Conservation (phyloP, 2,329 filamentous ascomycete species). For the Pseudovirgaria hyperparasitica region DNA sequence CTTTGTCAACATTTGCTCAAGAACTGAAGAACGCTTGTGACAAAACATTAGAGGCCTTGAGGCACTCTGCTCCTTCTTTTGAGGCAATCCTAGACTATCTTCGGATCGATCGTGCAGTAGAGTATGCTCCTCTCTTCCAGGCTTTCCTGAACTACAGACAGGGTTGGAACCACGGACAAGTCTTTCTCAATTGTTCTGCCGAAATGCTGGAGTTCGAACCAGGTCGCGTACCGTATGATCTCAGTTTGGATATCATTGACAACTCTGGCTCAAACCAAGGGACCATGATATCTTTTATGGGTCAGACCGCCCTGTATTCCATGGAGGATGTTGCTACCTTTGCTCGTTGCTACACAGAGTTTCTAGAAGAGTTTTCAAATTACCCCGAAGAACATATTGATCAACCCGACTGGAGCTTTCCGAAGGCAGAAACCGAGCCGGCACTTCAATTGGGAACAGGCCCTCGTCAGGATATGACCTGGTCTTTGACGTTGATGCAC, state of each 20-base stretch:
- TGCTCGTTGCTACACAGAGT: neutral
- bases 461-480: no score
- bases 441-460: conserved; percentile 1
- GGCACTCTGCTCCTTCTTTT: conserved; percentile 18
- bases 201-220: neutral
- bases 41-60: conserved; percentile 11
- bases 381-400: neutral
- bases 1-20: conserved; percentile 10
- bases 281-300: conserved; percentile 1
- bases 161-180: neutral
- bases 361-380: conserved; percentile 1
- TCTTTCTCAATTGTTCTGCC: neutral
- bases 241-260: conserved; percentile 4
- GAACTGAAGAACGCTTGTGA: conserved; percentile 7
- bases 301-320: conserved; percentile 4
- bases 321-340: conserved; percentile 1
- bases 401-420: neutral
- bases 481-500: neutral
- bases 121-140: conserved; percentile 24
- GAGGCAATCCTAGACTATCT: conserved; percentile 19
- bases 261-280: conserved; percentile 2
- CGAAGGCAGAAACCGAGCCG: neutral
- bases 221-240: conserved; percentile 1
- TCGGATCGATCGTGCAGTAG: conserved; percentile 10
- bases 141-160: conserved; percentile 19